phyloP scores from a whole-genome alignment of 176 grass and related monocot genomes.

The Oryza officinalis region DNA sequence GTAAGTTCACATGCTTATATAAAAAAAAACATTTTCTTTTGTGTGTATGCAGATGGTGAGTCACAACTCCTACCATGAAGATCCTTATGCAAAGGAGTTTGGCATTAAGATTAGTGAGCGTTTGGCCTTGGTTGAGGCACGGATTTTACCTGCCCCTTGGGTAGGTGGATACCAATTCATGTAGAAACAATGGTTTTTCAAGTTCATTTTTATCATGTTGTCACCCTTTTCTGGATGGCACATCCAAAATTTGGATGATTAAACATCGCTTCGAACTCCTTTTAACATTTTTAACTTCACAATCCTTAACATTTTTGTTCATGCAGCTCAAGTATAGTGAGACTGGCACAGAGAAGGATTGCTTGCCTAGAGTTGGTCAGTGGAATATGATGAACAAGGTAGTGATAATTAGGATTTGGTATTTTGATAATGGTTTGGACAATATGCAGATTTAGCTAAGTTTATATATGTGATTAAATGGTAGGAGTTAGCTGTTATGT shows the following conservation, averaged over 20 bases:
- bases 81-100: constrained; percentile 94
- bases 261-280: not conserved
- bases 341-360: constrained; percentile 89
- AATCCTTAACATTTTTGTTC: constrained; percentile 7
- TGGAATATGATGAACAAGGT: constrained; percentile 99
- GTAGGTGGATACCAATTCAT: constrained; percentile 47
- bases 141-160: constrained; percentile 90
- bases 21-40: not conserved
- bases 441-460: constrained; percentile 7
- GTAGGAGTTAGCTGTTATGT: not conserved
- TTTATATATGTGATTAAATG: not conserved
- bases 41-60: constrained; percentile 62
- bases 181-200: constrained; percentile 18
- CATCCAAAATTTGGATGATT: not conserved
- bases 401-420: constrained; percentile 18
- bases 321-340: constrained; percentile 89
- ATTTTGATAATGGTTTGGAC: not conserved
- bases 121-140: constrained; percentile 79
- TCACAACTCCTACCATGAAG: constrained; percentile 79
- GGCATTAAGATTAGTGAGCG: constrained; percentile 90
- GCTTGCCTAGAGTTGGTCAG: constrained; percentile 87
- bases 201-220: not conserved
- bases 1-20: constrained; percentile 28
- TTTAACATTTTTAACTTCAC: not conserved
- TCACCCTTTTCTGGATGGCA: not conserved